Percentiles rank a stretch among this genome's conserved stretches.
phyloP scores from a whole-genome alignment of 2,329 filamentous ascomycete genomes.

The Fusarium graminum region DNA sequence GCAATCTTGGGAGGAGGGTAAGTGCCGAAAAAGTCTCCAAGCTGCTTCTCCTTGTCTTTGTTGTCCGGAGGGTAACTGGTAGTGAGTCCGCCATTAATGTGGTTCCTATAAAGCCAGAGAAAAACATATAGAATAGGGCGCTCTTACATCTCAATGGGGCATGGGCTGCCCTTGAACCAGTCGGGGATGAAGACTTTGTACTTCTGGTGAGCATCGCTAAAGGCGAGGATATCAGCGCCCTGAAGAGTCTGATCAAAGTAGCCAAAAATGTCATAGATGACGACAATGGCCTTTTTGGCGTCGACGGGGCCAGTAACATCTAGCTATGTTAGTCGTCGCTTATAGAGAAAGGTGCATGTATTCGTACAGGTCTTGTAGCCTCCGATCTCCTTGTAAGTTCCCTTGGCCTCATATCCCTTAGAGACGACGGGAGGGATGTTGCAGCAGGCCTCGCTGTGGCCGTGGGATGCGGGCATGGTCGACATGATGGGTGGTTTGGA shows the following conservation, averaged over 20 bases:
- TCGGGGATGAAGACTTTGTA: constrained; percentile 94
- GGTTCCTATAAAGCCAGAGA: background rate
- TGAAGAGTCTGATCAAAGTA: constrained; percentile 78
- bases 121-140: background rate
- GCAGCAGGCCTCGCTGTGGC: constrained; percentile 69
- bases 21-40: constrained; percentile 70
- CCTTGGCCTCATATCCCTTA: constrained; percentile 67
- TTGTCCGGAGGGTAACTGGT: constrained; percentile 72
- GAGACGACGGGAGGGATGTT: constrained; percentile 70
- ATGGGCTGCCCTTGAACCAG: constrained; percentile 84
- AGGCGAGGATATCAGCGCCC: constrained; percentile 75
- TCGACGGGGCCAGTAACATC: constrained; percentile 63
- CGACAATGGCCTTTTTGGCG: constrained; percentile 70
- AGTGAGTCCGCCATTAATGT: background rate
- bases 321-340: constrained; percentile 4
- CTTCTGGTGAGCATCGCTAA: constrained; percentile 68
- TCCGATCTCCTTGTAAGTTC: constrained; percentile 68
- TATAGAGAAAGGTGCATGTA: background rate
- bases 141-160: constrained; percentile 63
- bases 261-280: constrained; percentile 77
- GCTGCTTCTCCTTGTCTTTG: constrained; percentile 71
- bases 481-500: constrained; percentile 56
- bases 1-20: constrained; percentile 63
- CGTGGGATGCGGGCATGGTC: constrained; percentile 64
- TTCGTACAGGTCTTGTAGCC: constrained; percentile 66